phyloP scores from a whole-genome alignment of 129 eudicot species.

The Glebionis coronaria region DNA sequence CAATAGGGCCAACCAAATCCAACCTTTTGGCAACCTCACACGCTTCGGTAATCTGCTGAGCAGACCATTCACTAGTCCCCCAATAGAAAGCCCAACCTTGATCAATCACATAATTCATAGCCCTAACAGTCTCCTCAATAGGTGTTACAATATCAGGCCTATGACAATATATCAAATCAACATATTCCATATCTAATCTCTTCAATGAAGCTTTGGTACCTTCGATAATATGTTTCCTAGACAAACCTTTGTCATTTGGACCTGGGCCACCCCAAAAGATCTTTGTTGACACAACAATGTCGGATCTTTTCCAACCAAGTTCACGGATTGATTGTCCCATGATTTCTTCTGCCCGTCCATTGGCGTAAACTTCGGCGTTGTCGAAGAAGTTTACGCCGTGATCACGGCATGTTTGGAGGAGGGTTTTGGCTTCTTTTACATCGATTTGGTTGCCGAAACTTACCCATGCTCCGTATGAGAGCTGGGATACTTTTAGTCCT shows the following conservation, averaged over 20 bases:
- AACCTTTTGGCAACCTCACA: slow-evolving; percentile 70
- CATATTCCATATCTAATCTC: slow-evolving; percentile 83
- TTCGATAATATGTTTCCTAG: slow-evolving; percentile 76
- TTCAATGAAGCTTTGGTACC: slow-evolving; percentile 63
- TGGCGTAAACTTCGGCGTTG: slow-evolving; percentile 98
- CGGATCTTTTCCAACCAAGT: slow-evolving; percentile 92
- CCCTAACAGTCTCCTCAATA: slow-evolving; percentile 94
- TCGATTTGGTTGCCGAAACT: slow-evolving; percentile 92
- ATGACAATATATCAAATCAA: slow-evolving; percentile 83
- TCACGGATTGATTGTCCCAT: slow-evolving; percentile 95
- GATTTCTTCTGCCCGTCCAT: slow-evolving; percentile 91
- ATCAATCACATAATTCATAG: slow-evolving; percentile 90
- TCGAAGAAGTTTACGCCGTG: slow-evolving; percentile 94
- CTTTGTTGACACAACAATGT: slow-evolving; percentile 85
- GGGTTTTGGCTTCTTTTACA: slow-evolving; percentile 80
- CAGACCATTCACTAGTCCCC: slow-evolving; percentile 99
- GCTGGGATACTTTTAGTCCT: slow-evolving; percentile 79
- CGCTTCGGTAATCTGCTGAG: slow-evolving; percentile 98
- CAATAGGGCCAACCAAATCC: slow-evolving; percentile 83
- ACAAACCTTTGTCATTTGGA: slow-evolving; percentile 82
- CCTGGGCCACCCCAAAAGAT: slow-evolving; percentile 97
- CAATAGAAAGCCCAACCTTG: slow-evolving; percentile 93
- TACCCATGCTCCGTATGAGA: slow-evolving; percentile 93
- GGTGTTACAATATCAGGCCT: slow-evolving; percentile 74
- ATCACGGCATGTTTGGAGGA: slow-evolving; percentile 88